Evolutionary conservation across 306 rosid species (phyloP), one percentile per base, ranked within the genome.

Genomic region (Prunus kanzakura): DNA sequence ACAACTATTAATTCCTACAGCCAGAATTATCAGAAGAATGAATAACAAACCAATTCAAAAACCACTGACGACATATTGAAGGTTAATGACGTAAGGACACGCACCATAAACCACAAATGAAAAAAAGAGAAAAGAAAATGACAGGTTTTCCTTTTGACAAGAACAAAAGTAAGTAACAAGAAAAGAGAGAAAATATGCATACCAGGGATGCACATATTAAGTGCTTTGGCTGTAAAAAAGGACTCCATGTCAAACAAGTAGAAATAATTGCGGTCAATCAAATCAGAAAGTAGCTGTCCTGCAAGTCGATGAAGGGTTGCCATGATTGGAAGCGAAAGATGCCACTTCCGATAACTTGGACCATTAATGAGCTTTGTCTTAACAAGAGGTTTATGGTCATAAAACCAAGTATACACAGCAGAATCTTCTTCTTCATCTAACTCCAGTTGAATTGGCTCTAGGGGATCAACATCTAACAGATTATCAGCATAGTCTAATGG

Each of bases 171-270:
- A 49, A 79, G 32, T 0, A 56, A 74, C 72, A 70, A 50, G 5
- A 47, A 41, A 64, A 63, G 2, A 57, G 64, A 67, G 41, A 55
- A 57, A 78, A 63, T 68, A 22, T 14, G 30, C 67, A 9, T 87
- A 92, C 99, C 99, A 49, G 99, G 99, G 65, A 96, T 96, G 86
- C 99, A 96, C 99, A 96, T 96, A 83, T 96, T 96, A 82, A 96
- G 81, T 64, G 99, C 99, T 86, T 96, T 92, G 16, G 99, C 99
- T 1, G 99, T 96, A 74, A 96, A 96, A 73, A 96, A 96, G 6
- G 99, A 96, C 88, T 96, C 99, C 99, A 96, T 96, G 85, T 96
- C 99, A 77, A 96, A 96, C 88, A 96, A 81, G 89, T 96, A 96
- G 86, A 96, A 96, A 75, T 96, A 96, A 75, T 96, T 96, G 73